phyloP scores from a whole-genome alignment of 2,329 filamentous ascomycete species.

The Fusarium aywerte region DNA sequence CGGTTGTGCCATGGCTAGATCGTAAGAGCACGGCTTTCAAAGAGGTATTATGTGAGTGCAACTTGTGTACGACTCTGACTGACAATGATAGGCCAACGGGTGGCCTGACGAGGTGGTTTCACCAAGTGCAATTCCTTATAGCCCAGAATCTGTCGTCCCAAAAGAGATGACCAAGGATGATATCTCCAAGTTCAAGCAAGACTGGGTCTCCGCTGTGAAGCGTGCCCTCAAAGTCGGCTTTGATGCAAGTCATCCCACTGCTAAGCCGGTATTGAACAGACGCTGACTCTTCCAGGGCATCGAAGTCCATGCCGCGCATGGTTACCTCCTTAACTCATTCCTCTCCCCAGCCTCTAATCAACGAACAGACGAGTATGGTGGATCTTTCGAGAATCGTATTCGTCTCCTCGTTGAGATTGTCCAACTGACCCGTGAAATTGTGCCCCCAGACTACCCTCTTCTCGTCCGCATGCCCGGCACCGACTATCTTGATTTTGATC shows the following conservation, averaged over 20 bases:
- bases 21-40: slow-evolving; percentile 41
- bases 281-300: slow-evolving; percentile 14
- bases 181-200: slow-evolving; percentile 41
- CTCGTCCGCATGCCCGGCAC: slow-evolving; percentile 74
- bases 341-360: slow-evolving; percentile 60
- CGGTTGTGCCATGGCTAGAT: slow-evolving; percentile 43
- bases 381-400: slow-evolving; percentile 55
- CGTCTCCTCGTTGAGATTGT: slow-evolving; percentile 59
- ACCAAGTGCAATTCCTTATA: slow-evolving; percentile 38
- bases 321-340: slow-evolving; percentile 65
- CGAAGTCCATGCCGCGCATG: slow-evolving; percentile 58
- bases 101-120: slow-evolving; percentile 44
- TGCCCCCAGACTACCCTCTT: slow-evolving; percentile 59
- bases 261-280: too few species aligned
- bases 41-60: slow-evolving; percentile 18
- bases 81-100: slow-evolving; percentile 30
- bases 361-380: slow-evolving; percentile 64
- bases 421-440: slow-evolving; percentile 42
- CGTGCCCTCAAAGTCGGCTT: slow-evolving; percentile 38
- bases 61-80: neutral
- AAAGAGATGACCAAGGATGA: slow-evolving; percentile 40
- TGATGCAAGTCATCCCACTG: slow-evolving; percentile 20
- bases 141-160: slow-evolving; percentile 35
- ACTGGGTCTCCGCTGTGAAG: slow-evolving; percentile 37
- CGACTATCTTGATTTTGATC: slow-evolving; percentile 75